A percentile compares a stretch with the other conserved stretches of the same genome.
Evolutionary conservation across 2,329 filamentous ascomycete genomes (phyloP).

Genomic region (Harringtonia lauricola): DNA sequence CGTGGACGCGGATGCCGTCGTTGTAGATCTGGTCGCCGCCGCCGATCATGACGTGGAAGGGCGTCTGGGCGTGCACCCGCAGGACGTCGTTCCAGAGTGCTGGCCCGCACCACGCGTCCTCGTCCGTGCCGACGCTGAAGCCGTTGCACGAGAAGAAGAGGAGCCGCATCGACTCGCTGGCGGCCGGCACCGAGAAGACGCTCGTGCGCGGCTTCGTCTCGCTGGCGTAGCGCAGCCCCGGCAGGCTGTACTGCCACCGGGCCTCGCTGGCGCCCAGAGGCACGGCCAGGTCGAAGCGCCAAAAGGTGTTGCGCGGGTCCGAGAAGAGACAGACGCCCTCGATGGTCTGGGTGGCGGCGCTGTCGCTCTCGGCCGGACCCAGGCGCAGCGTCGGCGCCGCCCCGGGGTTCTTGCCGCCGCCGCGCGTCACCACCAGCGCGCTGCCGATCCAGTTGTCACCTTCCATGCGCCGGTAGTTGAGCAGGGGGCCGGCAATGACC

Average conservation of each 20-base stretch:
- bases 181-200: conserved; percentile 76
- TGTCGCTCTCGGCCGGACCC: conserved; percentile 24
- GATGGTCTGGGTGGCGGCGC: conserved; percentile 25
- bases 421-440: conserved; percentile 69
- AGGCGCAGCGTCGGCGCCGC: conserved; percentile 47
- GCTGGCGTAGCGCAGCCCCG: conserved; percentile 43
- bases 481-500: conserved; percentile 59
- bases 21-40: conserved; percentile 97
- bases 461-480: conserved; percentile 70
- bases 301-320: conserved; percentile 68
- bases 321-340: conserved; percentile 51
- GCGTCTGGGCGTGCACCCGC: conserved; percentile 64
- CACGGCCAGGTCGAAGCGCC: conserved; percentile 76
- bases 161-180: conserved; percentile 83
- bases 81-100: conserved; percentile 91
- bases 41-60: conserved; percentile 94
- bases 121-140: conserved; percentile 79
- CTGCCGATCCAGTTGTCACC: conserved; percentile 68
- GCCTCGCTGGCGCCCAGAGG: conserved; percentile 61
- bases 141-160: conserved; percentile 99
- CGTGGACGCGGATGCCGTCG: conserved; percentile 76
- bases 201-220: conserved; percentile 46
- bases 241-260: conserved; percentile 69
- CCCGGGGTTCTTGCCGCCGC: conserved; percentile 50
- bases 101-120: conserved; percentile 79